Percentiles rank a stretch among this genome's conserved stretches.
Evolutionary conservation across 441 rosid genomes (phyloP).

Genomic region (Capsella rubella): DNA sequence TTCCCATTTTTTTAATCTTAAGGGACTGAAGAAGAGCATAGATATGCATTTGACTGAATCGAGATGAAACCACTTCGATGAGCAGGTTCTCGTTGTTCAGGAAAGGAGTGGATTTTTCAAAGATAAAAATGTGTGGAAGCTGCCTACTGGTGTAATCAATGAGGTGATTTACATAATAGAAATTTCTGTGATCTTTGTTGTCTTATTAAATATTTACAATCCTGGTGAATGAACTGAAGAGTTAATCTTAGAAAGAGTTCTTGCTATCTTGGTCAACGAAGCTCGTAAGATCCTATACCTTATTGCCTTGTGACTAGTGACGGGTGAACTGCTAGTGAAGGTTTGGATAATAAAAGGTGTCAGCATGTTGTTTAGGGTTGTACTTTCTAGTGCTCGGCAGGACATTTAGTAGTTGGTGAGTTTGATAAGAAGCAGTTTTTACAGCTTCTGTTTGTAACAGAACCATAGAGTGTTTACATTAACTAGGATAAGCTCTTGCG

Average conservation of each 20-base stretch:
- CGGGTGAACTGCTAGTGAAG: not conserved
- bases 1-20: not conserved
- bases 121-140: slow-evolving; percentile 68
- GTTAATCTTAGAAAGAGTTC: not conserved
- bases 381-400: not conserved
- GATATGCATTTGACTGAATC: not conserved
- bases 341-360: not conserved
- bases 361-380: not conserved
- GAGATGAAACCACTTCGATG: slow-evolving; percentile 1
- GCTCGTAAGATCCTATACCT: not conserved
- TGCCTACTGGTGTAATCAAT: slow-evolving; percentile 74
- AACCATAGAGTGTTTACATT: not conserved
- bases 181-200: not conserved
- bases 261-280: not conserved
- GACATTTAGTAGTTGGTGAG: not conserved
- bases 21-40: not conserved
- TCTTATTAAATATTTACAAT: not conserved
- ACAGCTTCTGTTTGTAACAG: not conserved
- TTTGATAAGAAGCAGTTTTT: not conserved
- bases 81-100: slow-evolving; percentile 77
- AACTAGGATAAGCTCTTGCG: not conserved
- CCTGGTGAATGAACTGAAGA: not conserved
- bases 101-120: slow-evolving; percentile 67
- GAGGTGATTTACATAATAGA: slow-evolving; percentile 51
- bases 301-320: not conserved